Percentiles rank a stretch among this genome's conserved stretches.
Conservation (phyloP, 2,329 filamentous ascomycete species). For the Fulvia fulva region DNA sequence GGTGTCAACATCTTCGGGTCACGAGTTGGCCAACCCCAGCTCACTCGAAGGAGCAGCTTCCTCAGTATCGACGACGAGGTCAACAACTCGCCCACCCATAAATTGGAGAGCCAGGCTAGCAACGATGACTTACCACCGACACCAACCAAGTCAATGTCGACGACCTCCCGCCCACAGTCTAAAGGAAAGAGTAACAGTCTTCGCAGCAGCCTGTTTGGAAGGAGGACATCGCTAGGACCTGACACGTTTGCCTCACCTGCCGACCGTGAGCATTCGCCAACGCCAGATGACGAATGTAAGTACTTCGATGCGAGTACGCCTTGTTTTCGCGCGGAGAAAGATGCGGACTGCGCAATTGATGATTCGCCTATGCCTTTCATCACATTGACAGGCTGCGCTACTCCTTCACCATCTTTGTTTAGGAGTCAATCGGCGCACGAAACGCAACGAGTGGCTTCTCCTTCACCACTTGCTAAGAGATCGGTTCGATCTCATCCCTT, state of each 20-base stretch:
- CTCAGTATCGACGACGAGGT: conserved; percentile 72
- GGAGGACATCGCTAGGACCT: conserved; percentile 43
- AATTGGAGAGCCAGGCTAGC: conserved; percentile 53
- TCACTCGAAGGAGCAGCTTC: conserved; percentile 64
- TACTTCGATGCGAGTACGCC: conserved; percentile 29
- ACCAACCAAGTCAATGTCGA: conserved; percentile 72
- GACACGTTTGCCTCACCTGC: conserved; percentile 45
- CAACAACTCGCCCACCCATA: conserved; percentile 54
- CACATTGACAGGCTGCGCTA: conserved; percentile 32
- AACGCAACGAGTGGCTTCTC: conserved; percentile 34
- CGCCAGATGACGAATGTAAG: conserved; percentile 36
- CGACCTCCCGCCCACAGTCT: conserved; percentile 38
- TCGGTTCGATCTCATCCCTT: conserved; percentile 27
- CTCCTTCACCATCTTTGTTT: conserved; percentile 35
- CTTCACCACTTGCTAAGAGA: conserved; percentile 40
- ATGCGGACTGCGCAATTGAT: conserved; percentile 20
- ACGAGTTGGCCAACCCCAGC: conserved; percentile 45
- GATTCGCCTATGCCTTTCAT: conserved; percentile 32
- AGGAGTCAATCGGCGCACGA: conserved; percentile 39
- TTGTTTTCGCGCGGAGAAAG: conserved; percentile 24
- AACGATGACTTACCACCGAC: conserved; percentile 84
- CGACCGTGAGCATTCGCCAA: conserved; percentile 29
- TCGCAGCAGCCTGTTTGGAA: conserved; percentile 48
- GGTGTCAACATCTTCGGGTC: conserved; percentile 61
- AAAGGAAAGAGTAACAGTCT: conserved; percentile 52